A percentile compares a stretch with the other conserved stretches of the same genome.
Evolutionary conservation across 2,329 filamentous ascomycete genomes (phyloP).

Genomic region (Sordariomycetes sp.): DNA sequence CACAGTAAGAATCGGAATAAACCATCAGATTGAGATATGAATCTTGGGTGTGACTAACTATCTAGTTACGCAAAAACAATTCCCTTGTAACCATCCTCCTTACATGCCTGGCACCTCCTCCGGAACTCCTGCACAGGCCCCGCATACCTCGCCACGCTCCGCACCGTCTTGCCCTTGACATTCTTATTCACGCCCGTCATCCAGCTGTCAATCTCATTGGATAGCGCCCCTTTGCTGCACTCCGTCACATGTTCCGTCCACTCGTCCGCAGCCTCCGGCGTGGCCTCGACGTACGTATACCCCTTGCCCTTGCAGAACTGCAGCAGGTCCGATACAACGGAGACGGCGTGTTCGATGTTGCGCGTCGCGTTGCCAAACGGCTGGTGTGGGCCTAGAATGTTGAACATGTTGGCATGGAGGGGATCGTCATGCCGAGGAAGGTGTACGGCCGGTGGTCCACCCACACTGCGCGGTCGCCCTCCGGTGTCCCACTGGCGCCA

Average conservation of each 20-base stretch:
- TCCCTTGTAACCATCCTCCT: conserved; percentile 11
- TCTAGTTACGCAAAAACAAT: conserved; percentile 3
- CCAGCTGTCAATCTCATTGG: conserved; percentile 36
- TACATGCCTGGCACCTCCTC: conserved; percentile 19
- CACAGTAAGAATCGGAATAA: too few relatives aligned
- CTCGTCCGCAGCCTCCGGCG: conserved; percentile 18
- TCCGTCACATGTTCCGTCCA: conserved; percentile 36
- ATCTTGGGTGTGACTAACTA: background rate
- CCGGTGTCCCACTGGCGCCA: conserved; percentile 33
- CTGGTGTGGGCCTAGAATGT: conserved; percentile 47
- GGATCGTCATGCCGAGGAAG: conserved; percentile 50
- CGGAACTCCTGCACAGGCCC: conserved; percentile 29
- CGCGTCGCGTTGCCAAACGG: conserved; percentile 52
- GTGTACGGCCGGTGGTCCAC: conserved; percentile 34
- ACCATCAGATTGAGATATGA: too few relatives aligned
- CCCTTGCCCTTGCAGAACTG: conserved; percentile 50
- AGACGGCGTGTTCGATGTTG: conserved; percentile 29
- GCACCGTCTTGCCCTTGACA: conserved; percentile 27
- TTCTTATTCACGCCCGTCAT: conserved; percentile 43
- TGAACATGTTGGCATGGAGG: conserved; percentile 54
- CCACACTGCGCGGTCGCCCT: background rate
- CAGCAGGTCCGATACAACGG: conserved; percentile 36
- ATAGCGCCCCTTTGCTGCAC: conserved; percentile 26
- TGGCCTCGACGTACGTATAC: conserved; percentile 39
- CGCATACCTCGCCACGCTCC: conserved; percentile 30